Base-by-base conservation (phyloP, 345 rosid species). In the Populus davidiana region DNA sequence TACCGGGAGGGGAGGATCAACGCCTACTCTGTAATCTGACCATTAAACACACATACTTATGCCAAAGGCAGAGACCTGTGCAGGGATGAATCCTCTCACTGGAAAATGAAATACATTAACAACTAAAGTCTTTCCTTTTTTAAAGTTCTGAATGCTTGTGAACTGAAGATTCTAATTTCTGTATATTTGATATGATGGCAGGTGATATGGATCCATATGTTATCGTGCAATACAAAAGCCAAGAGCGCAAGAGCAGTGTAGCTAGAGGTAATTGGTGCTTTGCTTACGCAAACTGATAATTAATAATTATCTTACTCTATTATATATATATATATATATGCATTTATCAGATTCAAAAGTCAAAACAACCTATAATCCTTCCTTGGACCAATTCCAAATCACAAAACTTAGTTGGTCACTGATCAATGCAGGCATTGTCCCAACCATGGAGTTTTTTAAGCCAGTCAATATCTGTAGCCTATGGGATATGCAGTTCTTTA, bases 191-290 rank as follows among this genome's bases (percentile, higher is more conserved):
- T 23, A 47, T 75, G 50, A 35, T 69, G 39, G 35, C n/a, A 93
- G 97, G 95, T 76, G 75, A 85, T 21, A 77, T 87, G 71, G 99
- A 95, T 81, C 93, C 97, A 5, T 95, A 92, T 73, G 98, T 93
- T 74, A 36, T 87, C 80, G 77, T 92, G 41, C 80, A 89, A 33
- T 95, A 90, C 91, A 93, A 86, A 84, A 86, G 81, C 33, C 96
- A 93, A 84, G 90, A 88, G 84, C 90, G 84, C 47, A 85, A 85
- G 79, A 91, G 92, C 87, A 81, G 87, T 47, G 91, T 90, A 43
- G 94, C 90, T 65, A 81, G 81, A 90, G 94, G 98, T 95, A 56
- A 56, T 21, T 74, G 70, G 69, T 36, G 36, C 47, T 54, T 21
- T 9, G 1, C 63, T n/a, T 56, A 1, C 63, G 63, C 63, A n/a